Percentiles rank a stretch among this genome's conserved stretches.
Evolutionary conservation across 306 rosid species (phyloP).

Genomic region (Vigna angularis): DNA sequence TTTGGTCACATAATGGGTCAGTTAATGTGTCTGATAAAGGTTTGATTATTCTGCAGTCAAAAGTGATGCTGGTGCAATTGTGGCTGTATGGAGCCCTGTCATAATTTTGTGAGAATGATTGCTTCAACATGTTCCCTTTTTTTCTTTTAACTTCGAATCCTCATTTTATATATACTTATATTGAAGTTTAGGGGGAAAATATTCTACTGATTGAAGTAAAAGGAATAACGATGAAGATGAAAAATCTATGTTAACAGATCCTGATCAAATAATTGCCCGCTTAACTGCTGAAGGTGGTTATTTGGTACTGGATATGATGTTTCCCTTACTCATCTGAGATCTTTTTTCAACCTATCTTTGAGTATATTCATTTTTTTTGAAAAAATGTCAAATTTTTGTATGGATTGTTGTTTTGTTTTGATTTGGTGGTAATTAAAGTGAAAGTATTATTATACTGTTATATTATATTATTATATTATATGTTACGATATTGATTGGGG

Average conservation of each 20-base stretch:
- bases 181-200: too few species aligned
- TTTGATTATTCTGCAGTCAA: constrained; percentile 63
- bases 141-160: constrained; percentile 25
- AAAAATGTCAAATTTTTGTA: neutral
- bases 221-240: constrained; percentile 56
- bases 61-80: constrained; percentile 92
- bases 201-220: neutral
- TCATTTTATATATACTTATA: neutral
- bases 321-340: constrained; percentile 76
- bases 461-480: neutral
- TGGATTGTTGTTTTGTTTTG: neutral
- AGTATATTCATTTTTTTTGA: too few species aligned
- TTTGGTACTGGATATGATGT: constrained; percentile 48
- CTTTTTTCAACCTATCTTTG: constrained; percentile 17
- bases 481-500: neutral
- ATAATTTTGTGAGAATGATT: constrained; percentile 65
- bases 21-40: constrained; percentile 32
- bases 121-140: constrained; percentile 24
- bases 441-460: neutral
- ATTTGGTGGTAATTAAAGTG: neutral
- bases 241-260: constrained; percentile 51
- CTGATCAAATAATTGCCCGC: constrained; percentile 56
- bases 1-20: constrained; percentile 4
- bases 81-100: constrained; percentile 88
- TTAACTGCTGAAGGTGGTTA: constrained; percentile 56